Evolutionary conservation across 495 filamentous ascomycete species (phyloP), one percentile per base, ranked within the genome.

Genomic region (Penicillium parvum): DNA sequence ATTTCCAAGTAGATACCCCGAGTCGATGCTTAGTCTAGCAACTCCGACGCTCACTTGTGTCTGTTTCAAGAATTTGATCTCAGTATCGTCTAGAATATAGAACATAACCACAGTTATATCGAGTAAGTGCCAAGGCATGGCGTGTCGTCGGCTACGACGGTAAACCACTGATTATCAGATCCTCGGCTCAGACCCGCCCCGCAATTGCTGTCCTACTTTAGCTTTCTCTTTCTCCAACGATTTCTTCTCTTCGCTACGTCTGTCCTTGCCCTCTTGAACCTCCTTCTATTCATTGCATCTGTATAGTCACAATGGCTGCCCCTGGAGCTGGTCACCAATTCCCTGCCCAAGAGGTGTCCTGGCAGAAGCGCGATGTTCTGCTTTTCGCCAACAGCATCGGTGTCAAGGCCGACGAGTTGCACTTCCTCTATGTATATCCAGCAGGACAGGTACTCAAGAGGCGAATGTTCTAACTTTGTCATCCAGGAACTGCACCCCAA

Each of bases 351-450:
- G 75, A 80, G 52, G 87, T 95, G 4, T 75, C 81, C 51, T 95
- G 88, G 89, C 67, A 85, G 50, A 89, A 92, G 78, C 77, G 89
- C 27, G 89, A 95, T 72, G 77, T 81, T 17, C 72, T 95, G 50
- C 78, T 95, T 19, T 95, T 95, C 60, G 88, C 89, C 25, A 84
- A 87, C 65, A 87, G 83, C 65, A 90, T 95, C 57, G 89, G 90
- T 12, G 79, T 77, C 60, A 90, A 81, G 36, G 73, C 75, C n/a
- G 81, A 95, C 43, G 89, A 95, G 71, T 75, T 95, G 50, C 88
- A 94, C 52, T 95, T 94, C 60, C 81, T 94, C 64, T 95, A 88
- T 47, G 88, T 90, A 71, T n/a, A 45, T 23, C 8, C 10, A 25
- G 10, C 11, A 25, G 77, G 52, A 22, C 18, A 10, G 14, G 18